Percentiles rank a stretch among this genome's conserved stretches.
Conservation (phyloP, 23 red algal species). For the Agarophyton chilense region DNA sequence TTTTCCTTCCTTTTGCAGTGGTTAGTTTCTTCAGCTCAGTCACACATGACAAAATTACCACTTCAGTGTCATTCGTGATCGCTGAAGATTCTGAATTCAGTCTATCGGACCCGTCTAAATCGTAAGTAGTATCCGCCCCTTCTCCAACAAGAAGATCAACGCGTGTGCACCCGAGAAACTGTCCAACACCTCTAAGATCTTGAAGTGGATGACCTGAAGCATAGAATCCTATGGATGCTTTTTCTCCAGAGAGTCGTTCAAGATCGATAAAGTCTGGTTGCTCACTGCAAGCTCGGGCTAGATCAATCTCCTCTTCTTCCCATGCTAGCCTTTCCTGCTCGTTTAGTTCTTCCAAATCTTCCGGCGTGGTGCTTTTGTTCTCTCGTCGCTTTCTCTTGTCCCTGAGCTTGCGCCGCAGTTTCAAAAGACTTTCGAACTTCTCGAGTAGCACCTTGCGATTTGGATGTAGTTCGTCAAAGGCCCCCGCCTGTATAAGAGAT, state of each 20-base stretch:
- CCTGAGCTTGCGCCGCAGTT: slow-evolving; percentile 33
- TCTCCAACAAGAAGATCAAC: slow-evolving; percentile 55
- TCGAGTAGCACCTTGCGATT: slow-evolving; percentile 84
- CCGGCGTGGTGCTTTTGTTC: slow-evolving; percentile 2
- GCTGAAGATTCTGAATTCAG: background rate
- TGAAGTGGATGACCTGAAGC: slow-evolving; percentile 71
- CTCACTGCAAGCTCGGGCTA: slow-evolving; percentile 13
- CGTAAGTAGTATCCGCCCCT: slow-evolving; percentile 8
- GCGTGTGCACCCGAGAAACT: slow-evolving; percentile 39
- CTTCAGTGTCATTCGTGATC: slow-evolving; percentile 32
- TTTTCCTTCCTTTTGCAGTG: slow-evolving; percentile 63
- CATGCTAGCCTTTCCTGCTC: slow-evolving; percentile 25
- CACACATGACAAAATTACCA: slow-evolving; percentile 38
- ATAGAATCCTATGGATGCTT: slow-evolving; percentile 76
- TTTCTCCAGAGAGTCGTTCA: slow-evolving; percentile 55
- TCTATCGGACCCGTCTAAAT: background rate
- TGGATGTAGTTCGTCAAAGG: slow-evolving; percentile 84
- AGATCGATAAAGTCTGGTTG: slow-evolving; percentile 51
- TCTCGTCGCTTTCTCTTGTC: slow-evolving; percentile 60
- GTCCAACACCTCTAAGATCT: slow-evolving; percentile 15
- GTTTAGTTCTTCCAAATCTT: slow-evolving; percentile 28
- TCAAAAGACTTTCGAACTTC: slow-evolving; percentile 55
- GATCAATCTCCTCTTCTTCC: slow-evolving; percentile 55
- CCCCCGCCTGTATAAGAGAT: slow-evolving; percentile 73
- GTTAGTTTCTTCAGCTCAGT: slow-evolving; percentile 47